Percentiles rank a stretch among this genome's conserved stretches.
These are phyloP conservation scores for Pichia phayaonensis DNA, from an alignment of 805 yeast species.

Conservation along the genomic window DNA sequence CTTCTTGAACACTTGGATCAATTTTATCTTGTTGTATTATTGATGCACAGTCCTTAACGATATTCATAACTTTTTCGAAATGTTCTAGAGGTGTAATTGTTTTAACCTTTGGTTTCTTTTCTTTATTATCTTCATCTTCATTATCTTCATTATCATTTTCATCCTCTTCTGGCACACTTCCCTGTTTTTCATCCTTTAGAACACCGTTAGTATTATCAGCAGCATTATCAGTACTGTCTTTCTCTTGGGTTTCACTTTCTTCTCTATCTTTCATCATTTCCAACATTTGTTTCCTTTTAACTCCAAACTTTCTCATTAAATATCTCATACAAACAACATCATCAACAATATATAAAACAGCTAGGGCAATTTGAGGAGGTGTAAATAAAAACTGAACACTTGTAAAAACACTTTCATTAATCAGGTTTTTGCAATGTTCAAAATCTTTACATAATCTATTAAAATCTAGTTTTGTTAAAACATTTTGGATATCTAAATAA, in stretches of 20 bases:
- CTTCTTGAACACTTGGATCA: slow-evolving; percentile 51
- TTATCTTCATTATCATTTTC: slow-evolving; percentile 1
- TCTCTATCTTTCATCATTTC: slow-evolving; percentile 9
- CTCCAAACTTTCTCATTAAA: slow-evolving; percentile 52
- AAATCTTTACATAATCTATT: slow-evolving; percentile 60
- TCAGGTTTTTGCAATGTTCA: slow-evolving; percentile 58
- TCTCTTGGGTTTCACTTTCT: slow-evolving; percentile 9
- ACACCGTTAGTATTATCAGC: background rate
- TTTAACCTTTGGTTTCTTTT: background rate
- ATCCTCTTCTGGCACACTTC: background rate
- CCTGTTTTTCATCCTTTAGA: background rate
- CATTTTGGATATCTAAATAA: slow-evolving; percentile 77
- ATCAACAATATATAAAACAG: slow-evolving; percentile 67
- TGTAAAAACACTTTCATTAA: slow-evolving; percentile 62
- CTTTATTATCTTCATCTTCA: background rate
- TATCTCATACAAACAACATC: slow-evolving; percentile 58
- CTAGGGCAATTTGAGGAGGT: slow-evolving; percentile 94
- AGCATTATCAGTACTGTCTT: background rate
- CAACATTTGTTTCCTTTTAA: slow-evolving; percentile 19
- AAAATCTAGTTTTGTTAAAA: slow-evolving; percentile 41
- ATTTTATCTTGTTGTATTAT: slow-evolving; percentile 34
- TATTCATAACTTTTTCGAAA: slow-evolving; percentile 37
- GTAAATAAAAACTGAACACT: slow-evolving; percentile 74
- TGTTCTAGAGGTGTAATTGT: slow-evolving; percentile 20
- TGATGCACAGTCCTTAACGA: slow-evolving; percentile 43